These are phyloP conservation scores for Tremella mesenterica DNA, from an alignment of 768 basidiomycete species.

Conservation along the genomic window DNA sequence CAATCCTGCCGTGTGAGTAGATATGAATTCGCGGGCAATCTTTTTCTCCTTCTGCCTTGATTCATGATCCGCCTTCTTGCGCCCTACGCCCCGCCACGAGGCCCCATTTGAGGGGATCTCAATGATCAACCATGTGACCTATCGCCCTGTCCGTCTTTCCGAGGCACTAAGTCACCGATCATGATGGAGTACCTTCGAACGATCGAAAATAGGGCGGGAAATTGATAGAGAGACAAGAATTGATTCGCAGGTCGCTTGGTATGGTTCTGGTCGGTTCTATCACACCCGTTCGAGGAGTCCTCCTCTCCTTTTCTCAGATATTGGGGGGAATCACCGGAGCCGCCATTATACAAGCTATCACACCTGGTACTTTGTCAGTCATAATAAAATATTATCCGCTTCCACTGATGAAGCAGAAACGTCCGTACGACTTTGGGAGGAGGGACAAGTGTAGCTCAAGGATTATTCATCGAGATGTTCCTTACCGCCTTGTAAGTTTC, in stretches of 20 bases:
- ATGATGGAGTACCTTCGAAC: too few relatives aligned
- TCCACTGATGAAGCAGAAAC: not conserved
- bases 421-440: constrained; percentile 27
- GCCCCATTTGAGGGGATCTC: too few relatives aligned
- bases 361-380: constrained; percentile 39
- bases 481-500: constrained; percentile 33
- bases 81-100: too few relatives aligned
- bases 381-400: not conserved
- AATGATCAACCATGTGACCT: too few relatives aligned
- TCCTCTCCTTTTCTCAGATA: constrained; percentile 42
- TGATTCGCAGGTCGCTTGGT: constrained; percentile 31
- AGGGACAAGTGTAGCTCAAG: constrained; percentile 40
- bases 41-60: too few relatives aligned
- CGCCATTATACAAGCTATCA: constrained; percentile 40
- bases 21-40: too few relatives aligned
- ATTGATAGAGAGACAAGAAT: not conserved
- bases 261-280: constrained; percentile 45
- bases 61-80: too few relatives aligned
- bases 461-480: constrained; percentile 46
- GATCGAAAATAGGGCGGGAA: too few relatives aligned
- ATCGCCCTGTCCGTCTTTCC: too few relatives aligned
- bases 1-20: constrained; percentile 44
- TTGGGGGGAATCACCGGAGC: constrained; percentile 44
- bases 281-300: constrained; percentile 41
- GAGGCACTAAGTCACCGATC: not conserved